Evolutionary conservation across 768 basidiomycete genomes (phyloP).

Genomic region (Tricholomella constricta): DNA sequence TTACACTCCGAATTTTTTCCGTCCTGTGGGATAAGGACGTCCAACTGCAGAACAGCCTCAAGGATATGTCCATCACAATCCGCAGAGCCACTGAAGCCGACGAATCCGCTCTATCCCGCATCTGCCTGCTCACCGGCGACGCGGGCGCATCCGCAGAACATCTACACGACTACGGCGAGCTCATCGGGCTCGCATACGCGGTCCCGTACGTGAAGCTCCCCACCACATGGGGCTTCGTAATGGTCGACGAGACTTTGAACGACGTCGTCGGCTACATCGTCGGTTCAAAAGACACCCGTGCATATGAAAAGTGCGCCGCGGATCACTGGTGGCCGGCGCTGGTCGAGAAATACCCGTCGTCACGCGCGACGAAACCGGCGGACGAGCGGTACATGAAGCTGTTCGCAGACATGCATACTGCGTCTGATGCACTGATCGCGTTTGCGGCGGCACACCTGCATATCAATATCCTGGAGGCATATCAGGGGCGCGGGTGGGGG

Average conservation of each 20-base stretch:
- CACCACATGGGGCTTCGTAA: constrained; percentile 73
- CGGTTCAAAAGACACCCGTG: constrained; percentile 66
- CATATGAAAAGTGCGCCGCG: constrained; percentile 56
- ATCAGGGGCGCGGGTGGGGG: constrained; percentile 76
- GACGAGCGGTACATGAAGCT: constrained; percentile 48
- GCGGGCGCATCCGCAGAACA: constrained; percentile 67
- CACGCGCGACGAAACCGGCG: constrained; percentile 35
- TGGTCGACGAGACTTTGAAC: constrained; percentile 51
- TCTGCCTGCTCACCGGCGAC: constrained; percentile 75
- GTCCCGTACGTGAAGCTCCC: constrained; percentile 73
- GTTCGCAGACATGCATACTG: constrained; percentile 42
- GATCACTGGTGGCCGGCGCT: constrained; percentile 69
- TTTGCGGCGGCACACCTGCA: constrained; percentile 79
- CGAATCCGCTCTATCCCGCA: constrained; percentile 57
- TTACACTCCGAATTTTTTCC: not conserved
- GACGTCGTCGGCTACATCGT: constrained; percentile 73
- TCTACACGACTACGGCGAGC: constrained; percentile 61
- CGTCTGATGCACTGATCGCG: constrained; percentile 54
- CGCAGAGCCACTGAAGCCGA: constrained; percentile 60
- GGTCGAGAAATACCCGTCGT: constrained; percentile 52
- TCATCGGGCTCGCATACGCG: constrained; percentile 73
- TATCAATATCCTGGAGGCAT: constrained; percentile 66
- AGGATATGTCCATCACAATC: constrained; percentile 46
- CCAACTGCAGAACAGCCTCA: not conserved
- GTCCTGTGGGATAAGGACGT: not conserved